phyloP scores from a whole-genome alignment of 2,329 filamentous ascomycete species.

The Phoma herbarum region DNA sequence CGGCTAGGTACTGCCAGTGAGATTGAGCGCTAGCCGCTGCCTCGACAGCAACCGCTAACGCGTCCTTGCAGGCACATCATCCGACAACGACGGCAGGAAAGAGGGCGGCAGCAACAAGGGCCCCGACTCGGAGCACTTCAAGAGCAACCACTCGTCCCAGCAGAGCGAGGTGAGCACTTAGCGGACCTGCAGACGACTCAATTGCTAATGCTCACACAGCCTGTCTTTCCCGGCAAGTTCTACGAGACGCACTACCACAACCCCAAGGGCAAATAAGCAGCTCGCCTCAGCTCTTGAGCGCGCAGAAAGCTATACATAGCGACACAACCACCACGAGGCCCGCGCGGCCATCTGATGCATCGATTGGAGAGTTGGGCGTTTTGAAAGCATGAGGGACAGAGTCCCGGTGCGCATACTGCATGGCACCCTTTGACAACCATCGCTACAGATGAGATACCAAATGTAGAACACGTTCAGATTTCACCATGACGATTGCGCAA shows the following conservation, averaged over 20 bases:
- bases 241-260: constrained; percentile 46
- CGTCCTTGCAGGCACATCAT: constrained; percentile 27
- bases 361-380: constrained; percentile 12
- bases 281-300: background rate
- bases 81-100: constrained; percentile 35
- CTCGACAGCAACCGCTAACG: constrained; percentile 4
- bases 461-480: constrained; percentile 16
- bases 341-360: constrained; percentile 7
- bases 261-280: constrained; percentile 45
- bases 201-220: constrained; percentile 23
- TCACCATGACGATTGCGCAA: background rate
- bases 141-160: constrained; percentile 38
- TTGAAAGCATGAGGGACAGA: constrained; percentile 9
- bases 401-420: constrained; percentile 6
- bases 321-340: background rate
- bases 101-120: constrained; percentile 39
- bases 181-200: background rate
- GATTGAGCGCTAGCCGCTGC: constrained; percentile 3
- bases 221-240: constrained; percentile 43
- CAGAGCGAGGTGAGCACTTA: constrained; percentile 34
- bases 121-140: constrained; percentile 39
- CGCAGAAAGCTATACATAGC: background rate
- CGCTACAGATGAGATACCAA: constrained; percentile 13
- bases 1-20: constrained; percentile 35
- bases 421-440: constrained; percentile 8